These are phyloP conservation scores for Pelargonium cotyledonis DNA, from an alignment of 441 rosid species.

Conservation along the genomic window DNA sequence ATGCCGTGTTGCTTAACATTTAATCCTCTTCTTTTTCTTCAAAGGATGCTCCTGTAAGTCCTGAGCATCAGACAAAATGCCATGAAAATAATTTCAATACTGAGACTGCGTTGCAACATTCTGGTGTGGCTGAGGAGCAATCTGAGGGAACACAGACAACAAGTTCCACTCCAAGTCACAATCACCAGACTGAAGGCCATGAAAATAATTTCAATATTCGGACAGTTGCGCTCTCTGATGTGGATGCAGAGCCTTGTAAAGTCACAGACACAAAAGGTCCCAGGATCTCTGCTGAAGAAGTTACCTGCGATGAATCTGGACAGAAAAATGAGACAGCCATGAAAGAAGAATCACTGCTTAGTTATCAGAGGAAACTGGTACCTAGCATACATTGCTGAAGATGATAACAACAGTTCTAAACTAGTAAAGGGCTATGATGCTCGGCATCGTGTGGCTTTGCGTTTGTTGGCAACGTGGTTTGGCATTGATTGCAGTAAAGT, in stretches of 20 bases:
- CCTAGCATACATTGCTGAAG: slow-evolving; percentile 51
- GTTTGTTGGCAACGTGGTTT: slow-evolving; percentile 78
- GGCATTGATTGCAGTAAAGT: slow-evolving; percentile 68
- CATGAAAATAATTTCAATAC: slow-evolving; percentile 15
- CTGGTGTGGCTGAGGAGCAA: too few relatives aligned
- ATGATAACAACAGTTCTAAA: slow-evolving; percentile 36
- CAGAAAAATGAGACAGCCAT: slow-evolving; percentile 32
- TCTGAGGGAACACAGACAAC: too few relatives aligned
- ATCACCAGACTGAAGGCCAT: too few relatives aligned
- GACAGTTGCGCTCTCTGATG: too few relatives aligned
- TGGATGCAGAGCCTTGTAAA: too few relatives aligned
- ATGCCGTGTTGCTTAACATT: too few relatives aligned
- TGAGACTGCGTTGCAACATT: too few relatives aligned
- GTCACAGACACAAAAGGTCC: background rate
- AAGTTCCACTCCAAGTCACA: too few relatives aligned
- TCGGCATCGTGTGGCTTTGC: slow-evolving; percentile 78
- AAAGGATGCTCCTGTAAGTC: slow-evolving; percentile 44
- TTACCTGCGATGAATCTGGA: slow-evolving; percentile 13
- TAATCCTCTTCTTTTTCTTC: too few relatives aligned
- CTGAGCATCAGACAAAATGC: slow-evolving; percentile 51
- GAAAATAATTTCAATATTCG: slow-evolving; percentile 20
- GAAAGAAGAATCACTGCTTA: slow-evolving; percentile 53
- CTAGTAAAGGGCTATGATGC: slow-evolving; percentile 81
- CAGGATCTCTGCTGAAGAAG: slow-evolving; percentile 7
- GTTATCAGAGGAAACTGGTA: slow-evolving; percentile 65